phyloP scores from a whole-genome alignment of 768 basidiomycete genomes.

The Suillus brevipes region DNA sequence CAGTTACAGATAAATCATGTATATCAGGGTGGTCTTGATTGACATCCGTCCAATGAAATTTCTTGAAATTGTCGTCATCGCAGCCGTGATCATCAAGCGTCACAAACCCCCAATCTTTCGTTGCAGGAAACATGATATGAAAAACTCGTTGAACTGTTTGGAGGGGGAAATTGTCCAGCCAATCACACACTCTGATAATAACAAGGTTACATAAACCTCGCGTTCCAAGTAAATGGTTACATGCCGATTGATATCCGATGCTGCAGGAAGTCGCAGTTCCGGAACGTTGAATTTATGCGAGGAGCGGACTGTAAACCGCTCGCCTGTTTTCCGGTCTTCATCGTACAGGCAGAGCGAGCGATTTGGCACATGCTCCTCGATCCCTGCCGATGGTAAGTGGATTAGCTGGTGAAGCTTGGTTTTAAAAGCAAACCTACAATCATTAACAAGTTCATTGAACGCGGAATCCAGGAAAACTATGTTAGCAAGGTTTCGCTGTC shows the following conservation, averaged over 20 bases:
- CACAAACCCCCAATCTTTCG: conserved; percentile 44
- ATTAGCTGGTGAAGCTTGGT: neutral
- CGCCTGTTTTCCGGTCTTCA: conserved; percentile 29
- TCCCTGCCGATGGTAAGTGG: conserved; percentile 23
- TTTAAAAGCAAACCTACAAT: conserved; percentile 20
- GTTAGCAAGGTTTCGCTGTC: conserved; percentile 31
- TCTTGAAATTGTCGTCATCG: conserved; percentile 44
- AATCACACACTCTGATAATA: conserved; percentile 27
- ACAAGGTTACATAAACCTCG: conserved; percentile 1
- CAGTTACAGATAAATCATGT: conserved; percentile 39
- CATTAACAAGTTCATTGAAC: conserved; percentile 30
- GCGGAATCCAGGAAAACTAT: conserved; percentile 28
- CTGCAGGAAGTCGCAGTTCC: conserved; percentile 27
- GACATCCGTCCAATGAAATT: conserved; percentile 44
- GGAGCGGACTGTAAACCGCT: conserved; percentile 34
- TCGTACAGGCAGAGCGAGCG: conserved; percentile 27
- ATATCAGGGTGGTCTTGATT: conserved; percentile 25
- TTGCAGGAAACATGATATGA: conserved; percentile 46
- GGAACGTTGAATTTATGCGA: conserved; percentile 29
- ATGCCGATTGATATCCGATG: conserved; percentile 34
- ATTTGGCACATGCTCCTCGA: conserved; percentile 28
- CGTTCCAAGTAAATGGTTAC: neutral
- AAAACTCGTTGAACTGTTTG: conserved; percentile 38
- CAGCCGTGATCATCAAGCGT: conserved; percentile 32
- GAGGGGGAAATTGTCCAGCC: conserved; percentile 36